Conservation (phyloP, 2,329 filamentous ascomycete genomes). For the Phaeosphaeriaceae sp. region DNA sequence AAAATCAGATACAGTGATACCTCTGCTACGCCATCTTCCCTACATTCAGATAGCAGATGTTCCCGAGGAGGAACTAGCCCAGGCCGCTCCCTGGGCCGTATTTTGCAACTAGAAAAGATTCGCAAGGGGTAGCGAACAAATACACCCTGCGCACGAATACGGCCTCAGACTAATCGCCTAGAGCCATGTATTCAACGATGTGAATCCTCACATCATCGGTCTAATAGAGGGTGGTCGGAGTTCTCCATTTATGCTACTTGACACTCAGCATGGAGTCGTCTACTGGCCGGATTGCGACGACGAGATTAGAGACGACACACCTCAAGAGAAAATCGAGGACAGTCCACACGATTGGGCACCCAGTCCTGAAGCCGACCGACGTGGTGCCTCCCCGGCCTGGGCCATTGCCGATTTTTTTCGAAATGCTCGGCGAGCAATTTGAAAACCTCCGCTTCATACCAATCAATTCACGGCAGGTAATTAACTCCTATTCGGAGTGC, state of each 20-base stretch:
- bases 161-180: neutral
- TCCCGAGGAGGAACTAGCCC: neutral
- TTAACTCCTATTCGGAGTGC: no score
- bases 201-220: slow-evolving; percentile 17
- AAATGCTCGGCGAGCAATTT: slow-evolving; percentile 14
- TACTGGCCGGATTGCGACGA: slow-evolving; percentile 13
- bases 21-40: slow-evolving; percentile 17
- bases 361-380: slow-evolving; percentile 12
- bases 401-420: slow-evolving; percentile 17
- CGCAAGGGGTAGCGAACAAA: neutral
- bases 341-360: no score
- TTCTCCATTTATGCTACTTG: slow-evolving; percentile 9
- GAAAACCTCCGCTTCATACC: no score
- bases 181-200: neutral
- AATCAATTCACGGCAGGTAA: no score
- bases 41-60: slow-evolving; percentile 3
- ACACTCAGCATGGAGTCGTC: slow-evolving; percentile 12
- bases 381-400: slow-evolving; percentile 12
- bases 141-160: neutral
- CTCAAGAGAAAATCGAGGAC: no score
- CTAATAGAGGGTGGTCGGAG: slow-evolving; percentile 1
- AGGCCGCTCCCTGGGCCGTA: neutral
- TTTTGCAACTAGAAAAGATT: neutral
- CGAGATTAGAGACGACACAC: neutral
- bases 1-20: no score